Percentiles rank a stretch among this genome's conserved stretches.
These are phyloP conservation scores for Hypoxylon lienhwacheense DNA, from an alignment of 495 filamentous ascomycete genomes.

Conservation along the genomic window DNA sequence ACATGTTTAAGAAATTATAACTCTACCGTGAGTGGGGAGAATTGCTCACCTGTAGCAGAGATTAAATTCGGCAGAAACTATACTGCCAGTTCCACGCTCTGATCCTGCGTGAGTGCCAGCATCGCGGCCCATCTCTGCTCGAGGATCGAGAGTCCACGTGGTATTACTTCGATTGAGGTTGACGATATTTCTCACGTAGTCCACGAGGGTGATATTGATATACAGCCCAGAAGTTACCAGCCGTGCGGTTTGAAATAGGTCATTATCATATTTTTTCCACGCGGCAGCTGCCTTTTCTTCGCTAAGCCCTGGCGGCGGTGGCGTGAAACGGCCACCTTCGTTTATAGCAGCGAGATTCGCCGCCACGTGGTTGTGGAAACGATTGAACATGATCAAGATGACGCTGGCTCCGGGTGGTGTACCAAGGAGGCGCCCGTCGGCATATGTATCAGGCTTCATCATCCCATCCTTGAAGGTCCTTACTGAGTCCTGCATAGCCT, in stretches of 20 bases:
- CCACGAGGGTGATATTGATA: constrained; percentile 75
- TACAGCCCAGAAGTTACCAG: constrained; percentile 77
- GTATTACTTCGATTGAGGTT: constrained; percentile 72
- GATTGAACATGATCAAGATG: constrained; percentile 67
- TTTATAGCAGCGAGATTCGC: constrained; percentile 65
- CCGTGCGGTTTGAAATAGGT: constrained; percentile 79
- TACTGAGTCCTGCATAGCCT: constrained; percentile 71
- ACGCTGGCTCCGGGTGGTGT: constrained; percentile 83
- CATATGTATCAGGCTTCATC: constrained; percentile 81
- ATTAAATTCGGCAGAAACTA: constrained; percentile 74
- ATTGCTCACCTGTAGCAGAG: constrained; percentile 37
- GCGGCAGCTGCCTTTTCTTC: constrained; percentile 57
- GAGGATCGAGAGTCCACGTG: constrained; percentile 78
- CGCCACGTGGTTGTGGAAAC: constrained; percentile 81
- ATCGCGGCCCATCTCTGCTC: constrained; percentile 56
- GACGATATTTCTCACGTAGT: constrained; percentile 81
- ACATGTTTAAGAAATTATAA: constrained; percentile 17
- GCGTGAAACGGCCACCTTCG: constrained; percentile 68
- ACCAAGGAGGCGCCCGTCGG: constrained; percentile 74
- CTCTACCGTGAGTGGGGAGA: too few species aligned
- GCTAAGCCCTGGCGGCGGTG: constrained; percentile 47
- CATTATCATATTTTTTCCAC: constrained; percentile 71
- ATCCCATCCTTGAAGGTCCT: constrained; percentile 80
- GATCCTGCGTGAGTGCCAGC: constrained; percentile 48
- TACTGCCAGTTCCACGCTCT: constrained; percentile 66